Evolutionary conservation across 225 moss, liverwort and hornwort species (phyloP).

Genomic region (Anthoceros angustus): DNA sequence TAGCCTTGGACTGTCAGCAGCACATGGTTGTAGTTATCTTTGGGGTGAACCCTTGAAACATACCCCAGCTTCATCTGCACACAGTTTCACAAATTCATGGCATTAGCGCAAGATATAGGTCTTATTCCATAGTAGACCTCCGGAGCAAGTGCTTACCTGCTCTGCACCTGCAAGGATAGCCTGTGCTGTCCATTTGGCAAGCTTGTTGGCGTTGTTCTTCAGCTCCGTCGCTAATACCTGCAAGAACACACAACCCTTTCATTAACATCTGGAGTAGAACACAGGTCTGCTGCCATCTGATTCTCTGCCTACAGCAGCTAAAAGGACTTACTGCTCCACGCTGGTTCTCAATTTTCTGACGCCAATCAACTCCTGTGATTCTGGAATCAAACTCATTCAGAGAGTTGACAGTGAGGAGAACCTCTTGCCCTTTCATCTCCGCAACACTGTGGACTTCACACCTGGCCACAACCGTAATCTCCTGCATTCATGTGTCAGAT

Average conservation of each 20-base stretch:
- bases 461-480: constrained; percentile 89
- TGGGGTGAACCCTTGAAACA: constrained; percentile 91
- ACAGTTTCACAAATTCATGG: neutral
- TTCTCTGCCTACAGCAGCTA: neutral
- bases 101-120: neutral
- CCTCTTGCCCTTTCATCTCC: constrained; percentile 85
- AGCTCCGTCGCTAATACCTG: constrained; percentile 94
- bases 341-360: constrained; percentile 96
- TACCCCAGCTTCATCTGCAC: constrained; percentile 94
- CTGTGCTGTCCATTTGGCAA: constrained; percentile 98
- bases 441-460: constrained; percentile 94
- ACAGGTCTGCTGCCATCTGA: neutral
- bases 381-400: constrained; percentile 95
- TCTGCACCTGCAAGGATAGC: constrained; percentile 94
- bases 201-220: constrained; percentile 96
- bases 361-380: constrained; percentile 98
- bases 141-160: constrained; percentile 33
- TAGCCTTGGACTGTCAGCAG: constrained; percentile 89
- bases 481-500: constrained; percentile 23
- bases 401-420: constrained; percentile 76
- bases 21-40: constrained; percentile 82
- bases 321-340: constrained; percentile 67
- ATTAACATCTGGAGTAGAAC: neutral
- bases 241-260: neutral
- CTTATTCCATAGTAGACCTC: neutral